Conservation (phyloP, 805 yeast genomes). For the Priceomyces castillae region DNA sequence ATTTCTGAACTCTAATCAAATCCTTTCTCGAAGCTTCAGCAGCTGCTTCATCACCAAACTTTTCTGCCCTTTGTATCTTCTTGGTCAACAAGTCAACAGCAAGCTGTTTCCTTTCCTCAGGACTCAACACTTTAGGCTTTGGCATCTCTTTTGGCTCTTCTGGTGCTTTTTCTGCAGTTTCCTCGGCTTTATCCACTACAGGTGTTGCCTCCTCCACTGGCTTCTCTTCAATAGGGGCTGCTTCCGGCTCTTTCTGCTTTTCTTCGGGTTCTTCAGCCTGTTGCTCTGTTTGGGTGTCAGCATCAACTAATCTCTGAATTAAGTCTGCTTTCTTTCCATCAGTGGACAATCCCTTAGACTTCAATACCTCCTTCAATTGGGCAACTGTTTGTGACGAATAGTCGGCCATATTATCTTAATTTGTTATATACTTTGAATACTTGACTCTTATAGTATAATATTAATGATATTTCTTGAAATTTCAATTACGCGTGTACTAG, state of each 20-base stretch:
- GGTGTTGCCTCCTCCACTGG: constrained; percentile 14
- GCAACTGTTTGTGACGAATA: constrained; percentile 73
- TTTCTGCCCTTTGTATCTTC: constrained; percentile 69
- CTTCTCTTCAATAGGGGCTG: constrained; percentile 9
- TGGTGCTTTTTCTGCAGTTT: constrained; percentile 11
- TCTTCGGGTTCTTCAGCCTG: constrained; percentile 12
- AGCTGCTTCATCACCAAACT: constrained; percentile 68
- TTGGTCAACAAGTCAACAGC: constrained; percentile 67
- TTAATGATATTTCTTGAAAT: background rate
- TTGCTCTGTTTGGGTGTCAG: constrained; percentile 31
- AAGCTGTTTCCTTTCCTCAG: constrained; percentile 67
- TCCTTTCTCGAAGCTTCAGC: constrained; percentile 57
- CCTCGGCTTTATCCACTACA: constrained; percentile 11
- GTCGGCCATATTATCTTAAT: constrained; percentile 41
- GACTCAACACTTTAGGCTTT: constrained; percentile 44
- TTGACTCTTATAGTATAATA: too few species aligned
- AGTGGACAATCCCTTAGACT: constrained; percentile 60
- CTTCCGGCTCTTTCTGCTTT: constrained; percentile 15
- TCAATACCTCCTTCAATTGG: constrained; percentile 77
- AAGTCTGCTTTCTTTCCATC: constrained; percentile 83
- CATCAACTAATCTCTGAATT: constrained; percentile 59
- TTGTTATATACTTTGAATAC: background rate
- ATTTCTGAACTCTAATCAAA: constrained; percentile 72
- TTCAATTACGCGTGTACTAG: constrained; percentile 6
- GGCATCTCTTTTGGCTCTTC: constrained; percentile 25